Conservation (phyloP, 176 grass and related monocot species). For the Oryza punctata region DNA sequence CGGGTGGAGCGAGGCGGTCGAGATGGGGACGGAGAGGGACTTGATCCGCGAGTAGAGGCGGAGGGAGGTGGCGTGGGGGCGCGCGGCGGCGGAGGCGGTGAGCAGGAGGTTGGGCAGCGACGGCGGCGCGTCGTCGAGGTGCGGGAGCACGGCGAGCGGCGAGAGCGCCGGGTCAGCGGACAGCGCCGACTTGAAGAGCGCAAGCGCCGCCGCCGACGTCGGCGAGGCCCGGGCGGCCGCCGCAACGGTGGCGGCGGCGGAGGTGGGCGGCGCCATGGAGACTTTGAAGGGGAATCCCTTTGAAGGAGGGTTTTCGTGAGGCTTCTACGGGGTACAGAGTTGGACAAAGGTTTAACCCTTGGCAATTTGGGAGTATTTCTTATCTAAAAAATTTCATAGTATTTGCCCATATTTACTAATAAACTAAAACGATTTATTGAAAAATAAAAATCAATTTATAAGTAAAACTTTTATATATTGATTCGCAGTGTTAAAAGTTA, state of each 20-base stretch:
- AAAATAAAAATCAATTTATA: too few species aligned
- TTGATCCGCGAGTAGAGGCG: constrained; percentile 35
- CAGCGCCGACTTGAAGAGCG: constrained; percentile 11
- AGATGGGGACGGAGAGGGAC: constrained; percentile 25
- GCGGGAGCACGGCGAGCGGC: constrained; percentile 35
- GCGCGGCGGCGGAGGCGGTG: constrained; percentile 17
- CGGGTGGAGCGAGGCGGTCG: constrained; percentile 32
- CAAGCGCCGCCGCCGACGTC: constrained; percentile 12
- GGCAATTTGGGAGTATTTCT: too few species aligned
- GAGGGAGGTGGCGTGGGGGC: constrained; percentile 30
- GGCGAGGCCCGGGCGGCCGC: constrained; percentile 17
- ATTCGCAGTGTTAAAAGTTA: too few species aligned
- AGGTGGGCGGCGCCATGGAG: constrained; percentile 26
- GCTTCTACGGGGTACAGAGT: neutral
- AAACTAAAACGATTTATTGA: too few species aligned
- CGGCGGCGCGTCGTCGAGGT: neutral
- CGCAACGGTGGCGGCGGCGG: constrained; percentile 23
- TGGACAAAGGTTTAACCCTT: too few species aligned
- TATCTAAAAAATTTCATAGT: too few species aligned
- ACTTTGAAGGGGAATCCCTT: neutral
- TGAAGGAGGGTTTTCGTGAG: neutral
- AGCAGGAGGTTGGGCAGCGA: constrained; percentile 34
- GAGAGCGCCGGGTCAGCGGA: constrained; percentile 15
- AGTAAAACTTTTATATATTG: too few species aligned
- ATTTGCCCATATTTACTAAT: too few species aligned